Conservation (phyloP, 1,139 yeast species). For the Scheffersomyces segobiensis region DNA sequence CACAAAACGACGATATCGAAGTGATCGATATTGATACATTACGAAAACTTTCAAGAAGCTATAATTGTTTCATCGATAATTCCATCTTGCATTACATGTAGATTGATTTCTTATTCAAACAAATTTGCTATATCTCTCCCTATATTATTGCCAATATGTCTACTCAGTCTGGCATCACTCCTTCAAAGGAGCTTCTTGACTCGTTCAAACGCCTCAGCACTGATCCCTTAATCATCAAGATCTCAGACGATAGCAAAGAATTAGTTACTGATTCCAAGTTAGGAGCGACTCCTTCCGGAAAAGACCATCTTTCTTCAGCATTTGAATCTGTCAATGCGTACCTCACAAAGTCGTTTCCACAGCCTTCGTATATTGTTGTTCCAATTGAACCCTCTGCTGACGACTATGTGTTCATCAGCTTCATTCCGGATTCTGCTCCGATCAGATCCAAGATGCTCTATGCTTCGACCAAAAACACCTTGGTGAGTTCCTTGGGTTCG, state of each 20-base stretch:
- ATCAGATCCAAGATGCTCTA: constrained; percentile 89
- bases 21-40: neutral
- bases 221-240: constrained; percentile 37
- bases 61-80: no score
- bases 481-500: constrained; percentile 71
- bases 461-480: constrained; percentile 82
- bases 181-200: constrained; percentile 44
- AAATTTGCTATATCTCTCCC: neutral
- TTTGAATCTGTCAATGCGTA: constrained; percentile 36
- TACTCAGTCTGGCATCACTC: constrained; percentile 68
- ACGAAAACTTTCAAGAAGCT: neutral
- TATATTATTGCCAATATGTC: constrained; percentile 45
- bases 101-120: neutral
- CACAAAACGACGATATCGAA: neutral
- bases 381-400: constrained; percentile 32
- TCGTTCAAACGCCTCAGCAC: constrained; percentile 24
- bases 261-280: constrained; percentile 34
- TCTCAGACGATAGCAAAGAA: constrained; percentile 47
- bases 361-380: constrained; percentile 63
- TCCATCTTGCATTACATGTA: neutral
- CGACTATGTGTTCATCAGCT: constrained; percentile 64
- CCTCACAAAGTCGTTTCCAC: constrained; percentile 38
- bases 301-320: constrained; percentile 30
- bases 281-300: constrained; percentile 10
- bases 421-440: constrained; percentile 83